Evolutionary conservation across 2,329 filamentous ascomycete genomes (phyloP), one percentile per base, ranked within the genome.

Genomic region (Penicillium sp.): DNA sequence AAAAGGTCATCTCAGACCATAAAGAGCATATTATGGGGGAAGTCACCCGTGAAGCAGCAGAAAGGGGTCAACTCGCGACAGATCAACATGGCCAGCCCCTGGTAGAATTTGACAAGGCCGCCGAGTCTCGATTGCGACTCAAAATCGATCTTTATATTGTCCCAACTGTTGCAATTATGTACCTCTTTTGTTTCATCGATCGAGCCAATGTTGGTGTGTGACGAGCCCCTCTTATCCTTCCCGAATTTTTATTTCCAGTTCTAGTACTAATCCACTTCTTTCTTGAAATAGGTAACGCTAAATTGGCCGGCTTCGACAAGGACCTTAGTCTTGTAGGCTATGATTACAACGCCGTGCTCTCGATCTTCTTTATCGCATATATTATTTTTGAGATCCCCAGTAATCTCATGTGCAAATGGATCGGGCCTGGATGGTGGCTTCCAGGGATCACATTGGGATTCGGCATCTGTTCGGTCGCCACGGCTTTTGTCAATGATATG

Each of bases 161-260:
- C 0, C 88, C 88, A 0, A 88, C 85, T 0, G 86, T 89, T 0
- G 76, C 86, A 0, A 57, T 89, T 0, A 75, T 90, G 4, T 90
- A 90, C 65, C 79, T 90, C 0, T 89, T 90, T 66, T 89, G 87
- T 74, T 90, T 89, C 73, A 89, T 90, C 61, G 88, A 90, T 65
- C 81, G 88, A n/a, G 86, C 87, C 25, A 90, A 90, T 60, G 87
- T 91, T 38, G 88, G 87, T 86, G 68, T 9, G 60, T 54, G 17
- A 35, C 21, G 7, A n/a, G 13, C 10, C 27, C 9, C 8, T 13
- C 7, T 15, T 23, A 13, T 31, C 8, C 5, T n/a, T 25, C 39
- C 6, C 4, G 0, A 3, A 15, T 17, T 12, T 8, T 15, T 6
- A 2, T 43, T 17, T n/a, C 17, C 6, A 27, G 12, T 13, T 21